Base-by-base conservation (phyloP, 495 filamentous ascomycete species). In the Penicillium diatomitis region DNA sequence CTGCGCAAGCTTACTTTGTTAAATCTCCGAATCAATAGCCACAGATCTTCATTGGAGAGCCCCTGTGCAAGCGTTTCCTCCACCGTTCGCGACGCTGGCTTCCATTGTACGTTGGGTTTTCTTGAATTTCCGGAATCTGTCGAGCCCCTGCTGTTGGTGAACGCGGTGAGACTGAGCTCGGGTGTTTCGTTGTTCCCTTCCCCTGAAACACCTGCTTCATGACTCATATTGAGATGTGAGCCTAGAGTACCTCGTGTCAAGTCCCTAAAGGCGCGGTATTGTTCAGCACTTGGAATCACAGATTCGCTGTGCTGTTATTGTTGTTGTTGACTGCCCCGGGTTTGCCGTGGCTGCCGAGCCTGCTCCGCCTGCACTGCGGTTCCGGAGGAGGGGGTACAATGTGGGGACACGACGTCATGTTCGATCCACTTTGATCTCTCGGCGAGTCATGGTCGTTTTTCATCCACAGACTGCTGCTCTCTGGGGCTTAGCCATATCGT, bases 41-140 rank as follows among this genome's bases (percentile, higher is more conserved):
- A 95, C 4, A 95, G 67, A 58, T 92, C 84, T 42, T 95, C 87
- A 62, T 94, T 92, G n/a, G 71, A 71, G 40, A 95, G 59, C 0
- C 85, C 86, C 3, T 57, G 36, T 3, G 60, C 54, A 2, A 63
- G 52, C 6, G 45, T 55, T 38, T 63, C 60, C 0, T 63, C 60
- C 9, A 52, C 50, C 1, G 40, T 48, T 8, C 48, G 42, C 4
- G 60, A 57, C 0, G 60, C 47, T 9, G 52, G 41, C 32, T 63
- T 63, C 60, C 60, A 61, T 52, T 61, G 52, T 12, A 49, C 30
- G 10, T 33, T 49, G 11, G 30, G 44, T 5, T 36, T 50, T 35
- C 38, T 47, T 5, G 46, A 29, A 9, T 38, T 55, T 35, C 38
- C 28, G 36, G 51, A 33, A 27, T 55, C 36, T 4, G 50, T 32